Evolutionary conservation across 2,329 filamentous ascomycete genomes (phyloP), one percentile per base, ranked within the genome.

Genomic region (Alternaria dauci): DNA sequence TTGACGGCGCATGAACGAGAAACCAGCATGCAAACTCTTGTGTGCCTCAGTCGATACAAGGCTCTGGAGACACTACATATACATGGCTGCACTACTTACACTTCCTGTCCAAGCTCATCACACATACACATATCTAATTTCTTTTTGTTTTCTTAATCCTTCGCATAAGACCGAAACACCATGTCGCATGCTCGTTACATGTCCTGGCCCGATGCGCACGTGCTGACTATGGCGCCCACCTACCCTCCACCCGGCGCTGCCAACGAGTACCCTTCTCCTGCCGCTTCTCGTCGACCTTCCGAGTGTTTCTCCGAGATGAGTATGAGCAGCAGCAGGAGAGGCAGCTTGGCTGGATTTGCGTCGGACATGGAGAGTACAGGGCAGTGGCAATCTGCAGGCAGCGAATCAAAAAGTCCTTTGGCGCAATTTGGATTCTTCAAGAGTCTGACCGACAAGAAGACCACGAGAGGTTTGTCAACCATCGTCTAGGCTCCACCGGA

Each of bases 381-480:
- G 67, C 76, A 76, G 58, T 77, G 76, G 74, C 72, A 72, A 68
- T 73, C 71, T 63, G 59, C 73, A 78, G 75, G 72, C 67, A 78
- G 73, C 59, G 70, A 73, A 55, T 71, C 75, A 26, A 78, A 76
- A 58, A 79, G 76, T 61, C 76, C 76, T 48, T 64, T 78, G 55
- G 71, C 75, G 43, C 76, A 76, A 47, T 77, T 79, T 59, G 70
- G 74, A 18, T 89, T 91, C 62, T 85, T 91, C 78, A 93, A 89
- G 78, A 87, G 81, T 68, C 82, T 90, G 41, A 68, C 68, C 1
- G 90, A 92, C 58, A 95, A 93, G 81, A 92, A 89, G 75, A 87
- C 86, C 12, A 93, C 90, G n/a, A 85, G 91, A 85, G 90, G 91
- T 92, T 61, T 30, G 72, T 77, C 51, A 5, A 18, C 25, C 4